Base-by-base conservation (phyloP, 1,284 basidiomycete genomes). In the Microbotryum lychnidis-dioicae region DNA sequence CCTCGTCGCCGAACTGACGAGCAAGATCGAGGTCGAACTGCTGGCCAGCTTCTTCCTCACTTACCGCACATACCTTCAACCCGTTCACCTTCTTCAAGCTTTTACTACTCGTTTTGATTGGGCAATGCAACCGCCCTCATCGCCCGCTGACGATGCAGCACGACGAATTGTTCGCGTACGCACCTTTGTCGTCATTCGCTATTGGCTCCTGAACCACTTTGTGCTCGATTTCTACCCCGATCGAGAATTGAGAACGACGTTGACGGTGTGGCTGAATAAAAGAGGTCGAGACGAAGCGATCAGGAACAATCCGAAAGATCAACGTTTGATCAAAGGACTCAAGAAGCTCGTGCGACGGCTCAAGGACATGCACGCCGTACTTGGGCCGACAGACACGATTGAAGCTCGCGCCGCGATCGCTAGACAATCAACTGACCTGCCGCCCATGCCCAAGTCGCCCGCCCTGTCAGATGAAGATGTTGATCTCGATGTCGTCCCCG, bases 191-290 rank as follows among this genome's bases (percentile, higher is more conserved):
- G 87, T 88, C 9, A 83, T 91, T 57, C 80, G 87, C 53, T 89
- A 88, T 72, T 91, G 90, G 89, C 74, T 91, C 44, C 77, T 88
- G 69, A 89, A 87, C 12, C 91, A 91, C 74, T 92, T 91, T 75
- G 81, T 81, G 58, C 84, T 88, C 67, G 90, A 92, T 73, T 92
- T 91, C 72, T 75, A 89, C 62, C 83, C 85, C n/a, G 85, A 89
- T 74, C 81, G 82, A 57, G 86, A 87, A 67, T 75, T 92, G 70
- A 80, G 89, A 67, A 71, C 84, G 44, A 73, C 85, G 46, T 79
- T 91, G 58, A 82, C 87, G 18, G 79, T 80, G 57, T 91, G 88
- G 88, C 73, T 92, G 58, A 92, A 92, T 73, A 77, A 81, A n/a
- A 74, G 89, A 62, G 78, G 82, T 49, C 79, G 80, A 65, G 86